Base-by-base conservation (phyloP, 139 green algal species). In the Haematococcus sp. region DNA sequence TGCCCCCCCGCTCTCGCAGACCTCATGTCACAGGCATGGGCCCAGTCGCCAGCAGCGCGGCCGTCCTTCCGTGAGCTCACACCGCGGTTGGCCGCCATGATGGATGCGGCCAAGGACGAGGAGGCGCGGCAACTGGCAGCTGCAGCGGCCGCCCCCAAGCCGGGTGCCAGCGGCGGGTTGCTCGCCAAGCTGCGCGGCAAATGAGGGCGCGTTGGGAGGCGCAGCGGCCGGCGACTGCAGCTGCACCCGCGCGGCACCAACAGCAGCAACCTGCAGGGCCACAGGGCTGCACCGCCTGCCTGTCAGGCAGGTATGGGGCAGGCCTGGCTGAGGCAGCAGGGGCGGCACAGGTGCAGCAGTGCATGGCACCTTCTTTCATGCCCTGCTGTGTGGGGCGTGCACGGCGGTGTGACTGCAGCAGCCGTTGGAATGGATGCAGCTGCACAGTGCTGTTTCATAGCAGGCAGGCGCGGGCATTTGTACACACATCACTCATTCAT, bases 1-100 rank as follows among this genome's bases (percentile, higher is more conserved):
- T 91, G 82, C 75, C 91, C 89, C 2, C 61, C 77, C 22, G 59
- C 76, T n/a, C 77, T 98, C 28, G 88, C 86, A 0, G 76, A 89
- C 15, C 61, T 97, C 34, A 97, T 98, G 91, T 17, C 23, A 5
- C 30, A 32, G 4, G 20, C 52, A 56, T 98, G 94, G 94, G 68
- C 65, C 23, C 71, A 72, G 51, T 66, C 61, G 25, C 79, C 72
- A n/a, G 66, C 55, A 4, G 25, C 49, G 27, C 72, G 88, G 25
- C 88, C 88, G 1, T 74, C 54, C 25, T 93, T 91, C 74, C 44
- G 78, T 49, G 82, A 93, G 25, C 81, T 93, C 11, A 84, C 81
- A 20, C 85, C 85, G 23, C 81, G 77, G 56, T 64, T 90, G 71
- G 32, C 19, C 4, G 68, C n/a, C 7, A 71, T 91, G 75, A 69